Evolutionary conservation across 164 flowering plant species (phyloP), one percentile per base, ranked within the genome.

Genomic region (Echeveria elegans): DNA sequence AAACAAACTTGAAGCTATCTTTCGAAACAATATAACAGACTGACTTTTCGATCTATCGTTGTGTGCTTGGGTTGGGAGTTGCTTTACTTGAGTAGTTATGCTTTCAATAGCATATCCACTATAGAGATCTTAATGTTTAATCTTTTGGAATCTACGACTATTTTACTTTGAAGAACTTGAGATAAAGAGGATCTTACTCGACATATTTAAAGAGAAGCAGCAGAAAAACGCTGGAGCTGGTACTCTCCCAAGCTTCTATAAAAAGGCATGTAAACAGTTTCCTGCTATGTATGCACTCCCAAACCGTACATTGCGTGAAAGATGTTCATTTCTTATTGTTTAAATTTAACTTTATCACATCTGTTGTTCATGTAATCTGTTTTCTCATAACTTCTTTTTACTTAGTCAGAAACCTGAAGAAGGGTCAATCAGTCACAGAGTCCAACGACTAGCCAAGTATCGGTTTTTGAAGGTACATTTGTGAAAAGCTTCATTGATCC

Each of bases 141-240:
- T 53, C 47, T 43, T 43, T 23, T 24, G 29, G 8, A 7, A 23
- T 4, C 26, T 56, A 9, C 32, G 26, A 0, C 32, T 43, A 16
- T 28, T 11, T 56, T 28, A 56, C 30, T 56, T 63, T 76, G 74
- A 78, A 93, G 98, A 91, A 77, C 97, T 94, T 64, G 96, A 91
- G 78, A 94, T 93, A 38, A 94, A 94, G 79, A 85, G 90, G 73
- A 90, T 94, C 31, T 79, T 94, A 79, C 88, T 89, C 41, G 97
- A 94, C 67, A 89, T 94, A 41, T 94, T 94, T 62, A 94, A 91
- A 74, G 98, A 89, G 79, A 89, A 86, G 88, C 96, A 89, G 68
- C 91, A 82, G 69, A 91, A 88, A 76, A 89, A 82, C 77, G 80
- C 89, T 58, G 95, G 89, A 82, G 89, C 96, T 69, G 90, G 96